Evolutionary conservation across 2,329 filamentous ascomycete genomes (phyloP).

Genomic region (Tolypocladium inflatum): DNA sequence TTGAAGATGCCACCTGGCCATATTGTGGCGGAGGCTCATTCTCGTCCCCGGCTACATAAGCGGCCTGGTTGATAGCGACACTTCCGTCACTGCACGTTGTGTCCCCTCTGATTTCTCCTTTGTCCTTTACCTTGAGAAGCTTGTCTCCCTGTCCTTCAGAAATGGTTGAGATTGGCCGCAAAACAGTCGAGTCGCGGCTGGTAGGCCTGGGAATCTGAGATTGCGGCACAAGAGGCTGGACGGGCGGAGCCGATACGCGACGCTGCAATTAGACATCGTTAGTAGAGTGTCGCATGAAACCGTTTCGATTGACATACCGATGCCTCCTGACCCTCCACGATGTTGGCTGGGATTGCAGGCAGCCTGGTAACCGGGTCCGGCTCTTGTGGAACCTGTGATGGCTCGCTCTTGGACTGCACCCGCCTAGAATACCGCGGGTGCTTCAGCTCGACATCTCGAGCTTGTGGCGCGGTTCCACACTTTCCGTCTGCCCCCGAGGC

Average conservation of each 20-base stretch:
- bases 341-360: neutral
- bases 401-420: slow-evolving; percentile 38
- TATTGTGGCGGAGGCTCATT: slow-evolving; percentile 6
- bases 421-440: slow-evolving; percentile 32
- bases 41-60: neutral
- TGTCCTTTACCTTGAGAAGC: neutral
- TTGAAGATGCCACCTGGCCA: neutral
- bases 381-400: slow-evolving; percentile 16
- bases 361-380: slow-evolving; percentile 6
- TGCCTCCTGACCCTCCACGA: neutral
- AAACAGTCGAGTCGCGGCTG: slow-evolving; percentile 4
- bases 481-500: slow-evolving; percentile 9
- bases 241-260: slow-evolving; percentile 16
- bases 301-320: slow-evolving; percentile 4
- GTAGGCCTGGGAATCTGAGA: slow-evolving; percentile 17
- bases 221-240: slow-evolving; percentile 2
- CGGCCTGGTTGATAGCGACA: neutral
- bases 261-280: slow-evolving; percentile 7
- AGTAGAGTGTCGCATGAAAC: neutral
- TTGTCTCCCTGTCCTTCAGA: slow-evolving; percentile 1
- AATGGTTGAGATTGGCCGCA: slow-evolving; percentile 3
- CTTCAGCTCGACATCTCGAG: slow-evolving; percentile 15
- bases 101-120: neutral
- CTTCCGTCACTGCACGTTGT: neutral
- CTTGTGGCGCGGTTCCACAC: slow-evolving; percentile 3